Evolutionary conservation across 2,329 filamentous ascomycete genomes (phyloP), one percentile per base, ranked within the genome.

Genomic region (Hymenotorrendiella dingleyae): DNA sequence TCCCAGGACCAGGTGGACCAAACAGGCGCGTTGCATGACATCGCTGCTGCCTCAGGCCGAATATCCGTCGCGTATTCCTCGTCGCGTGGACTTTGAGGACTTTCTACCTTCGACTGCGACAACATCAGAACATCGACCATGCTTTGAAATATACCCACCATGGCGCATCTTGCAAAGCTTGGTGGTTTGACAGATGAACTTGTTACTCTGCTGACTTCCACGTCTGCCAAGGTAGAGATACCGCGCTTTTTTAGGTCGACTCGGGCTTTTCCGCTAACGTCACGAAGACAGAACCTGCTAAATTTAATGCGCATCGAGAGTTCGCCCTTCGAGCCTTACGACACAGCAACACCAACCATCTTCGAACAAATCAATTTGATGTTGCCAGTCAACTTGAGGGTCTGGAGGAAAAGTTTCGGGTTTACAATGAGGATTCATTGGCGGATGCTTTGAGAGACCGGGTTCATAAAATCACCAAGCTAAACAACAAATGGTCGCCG

Each of bases 361-460:
- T 76, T 24, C 76, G 83, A 27, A 86, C 82, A 1, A 86, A 91
- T 56, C 84, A 86, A 52, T 90, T 90, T 58, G 80, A 85, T 33
- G 76, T 90, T 16, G 67, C 74, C 28, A 73, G 73, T 27, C 73
- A 72, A 26, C 69, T 91, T 2, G 70, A 78, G 36, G 86, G 86
- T 1, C 70, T 96, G 3, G 82, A 90, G 53, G 93, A 97, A 66
- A 89, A 91, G 54, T 93, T 96, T 55, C 76, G 80, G 23, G 74
- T 97, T 41, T 73, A 87, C 36, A 82, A 85, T 57, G 80, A 86
- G 48, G 90, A 96, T 55, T 79, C 78, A 28, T 68, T 96, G 20
- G 87, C 88, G 10, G 81, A 90, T 59, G 81, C 80, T 5, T 66
- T 89, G 26, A 67, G 70, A 28, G 58, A 61, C 32, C 73, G 84